These are phyloP conservation scores for Calcarisporium arbuscula DNA, from an alignment of 2,329 filamentous ascomycete species.

Conservation along the genomic window DNA sequence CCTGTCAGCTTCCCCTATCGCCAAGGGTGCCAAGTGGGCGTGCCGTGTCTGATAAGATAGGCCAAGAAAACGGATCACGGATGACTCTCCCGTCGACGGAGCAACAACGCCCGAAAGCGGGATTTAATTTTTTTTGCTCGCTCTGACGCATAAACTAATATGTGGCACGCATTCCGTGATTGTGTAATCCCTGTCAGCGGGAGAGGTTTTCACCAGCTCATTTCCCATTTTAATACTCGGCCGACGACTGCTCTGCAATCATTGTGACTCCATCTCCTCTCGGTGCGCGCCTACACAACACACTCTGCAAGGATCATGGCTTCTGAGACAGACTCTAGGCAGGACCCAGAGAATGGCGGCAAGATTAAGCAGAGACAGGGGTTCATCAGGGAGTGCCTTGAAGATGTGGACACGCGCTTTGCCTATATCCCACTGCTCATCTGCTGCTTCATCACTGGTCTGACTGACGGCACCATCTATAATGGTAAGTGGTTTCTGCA, in stretches of 20 bases:
- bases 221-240: not conserved
- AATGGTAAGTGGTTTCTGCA: conserved; percentile 17
- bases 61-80: too few relatives aligned
- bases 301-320: not conserved
- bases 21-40: too few relatives aligned
- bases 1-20: too few relatives aligned
- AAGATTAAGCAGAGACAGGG: conserved; percentile 7
- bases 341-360: conserved; percentile 11
- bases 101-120: too few relatives aligned
- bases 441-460: conserved; percentile 30
- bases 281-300: too few relatives aligned
- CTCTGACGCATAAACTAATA: not conserved
- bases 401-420: conserved; percentile 11
- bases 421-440: conserved; percentile 24
- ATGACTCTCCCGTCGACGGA: too few relatives aligned
- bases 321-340: conserved; percentile 5
- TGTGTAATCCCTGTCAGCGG: not conserved
- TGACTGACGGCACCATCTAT: conserved; percentile 34
- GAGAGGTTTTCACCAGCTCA: not conserved
- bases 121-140: too few relatives aligned
- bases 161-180: not conserved
- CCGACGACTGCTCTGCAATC: not conserved
- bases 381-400: conserved; percentile 4
- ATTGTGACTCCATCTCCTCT: too few relatives aligned
- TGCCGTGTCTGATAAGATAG: too few relatives aligned